Percentiles rank a stretch among this genome's conserved stretches.
These are phyloP conservation scores for Cucumis hystrix DNA, from an alignment of 306 rosid species.

Conservation along the genomic window DNA sequence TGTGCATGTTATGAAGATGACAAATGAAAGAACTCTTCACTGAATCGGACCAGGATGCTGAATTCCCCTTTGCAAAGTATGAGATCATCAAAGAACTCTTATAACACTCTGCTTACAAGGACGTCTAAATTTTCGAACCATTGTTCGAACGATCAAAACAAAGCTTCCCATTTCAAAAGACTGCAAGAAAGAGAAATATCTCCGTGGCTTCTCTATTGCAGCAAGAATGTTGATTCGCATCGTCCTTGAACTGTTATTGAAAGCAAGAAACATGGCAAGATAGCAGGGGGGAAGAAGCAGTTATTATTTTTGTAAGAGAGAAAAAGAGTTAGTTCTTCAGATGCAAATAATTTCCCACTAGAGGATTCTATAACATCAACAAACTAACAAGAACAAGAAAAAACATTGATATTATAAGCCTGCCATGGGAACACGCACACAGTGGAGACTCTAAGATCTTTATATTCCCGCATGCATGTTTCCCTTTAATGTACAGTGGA, in stretches of 20 bases:
- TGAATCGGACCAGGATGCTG: constrained; percentile 9
- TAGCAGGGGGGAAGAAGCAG: neutral
- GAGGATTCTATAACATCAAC: neutral
- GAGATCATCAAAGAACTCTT: neutral
- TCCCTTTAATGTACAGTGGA: constrained; percentile 10
- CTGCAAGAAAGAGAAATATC: neutral
- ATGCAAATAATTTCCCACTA: neutral
- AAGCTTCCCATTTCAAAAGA: neutral
- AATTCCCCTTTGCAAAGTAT: constrained; percentile 2
- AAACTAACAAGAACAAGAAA: neutral
- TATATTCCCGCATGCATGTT: constrained; percentile 11
- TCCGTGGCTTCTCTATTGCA: neutral
- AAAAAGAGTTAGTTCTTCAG: constrained; percentile 3
- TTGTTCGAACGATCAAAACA: neutral
- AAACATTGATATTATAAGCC: neutral
- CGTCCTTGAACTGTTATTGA: neutral
- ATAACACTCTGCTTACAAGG: neutral
- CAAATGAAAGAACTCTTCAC: neutral
- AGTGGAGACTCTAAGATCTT: constrained; percentile 7
- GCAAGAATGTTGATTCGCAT: neutral
- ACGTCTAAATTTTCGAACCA: neutral
- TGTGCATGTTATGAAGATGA: neutral
- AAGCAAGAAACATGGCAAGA: neutral
- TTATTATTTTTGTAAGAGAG: neutral
- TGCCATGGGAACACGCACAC: neutral